Evolutionary conservation across 176 grass and related monocot species (phyloP), one percentile per base, ranked within the genome.

Genomic region (Neostapfia colusana): DNA sequence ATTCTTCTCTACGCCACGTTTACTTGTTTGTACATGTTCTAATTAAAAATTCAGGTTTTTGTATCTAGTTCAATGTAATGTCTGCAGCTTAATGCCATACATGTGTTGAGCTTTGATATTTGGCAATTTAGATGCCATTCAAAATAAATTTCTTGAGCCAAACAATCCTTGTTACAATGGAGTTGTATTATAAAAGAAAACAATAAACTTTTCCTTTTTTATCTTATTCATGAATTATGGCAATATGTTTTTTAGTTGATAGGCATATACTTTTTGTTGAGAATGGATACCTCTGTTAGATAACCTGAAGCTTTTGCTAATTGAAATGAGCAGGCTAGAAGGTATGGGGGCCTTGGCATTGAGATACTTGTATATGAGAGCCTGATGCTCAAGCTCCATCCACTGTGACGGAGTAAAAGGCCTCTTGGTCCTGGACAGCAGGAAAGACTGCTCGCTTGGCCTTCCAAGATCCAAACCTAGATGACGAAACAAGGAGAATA

Each of bases 371-470:
- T 95, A 99, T 38, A 95, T 95, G 74, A 99, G 89, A 10, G 89
- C 92, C 71, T 99, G 96, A 58, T 92, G 92, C 62, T 99, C 96
- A 59, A 99, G 81, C 73, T 99, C 92, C 89, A 99, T 90, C 96
- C 96, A 95, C 84, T 99, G 96, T 7, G 92, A 86, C 14, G 89
- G 96, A 10, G 96, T 99, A 86, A 99, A 99, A n/a, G 89, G 89
- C 61, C 88, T 85, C 80, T 89, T 99, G 34, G 76, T 87, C 81
- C 92, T 95, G 15, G 87, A 86, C 28, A 99, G 64, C 55, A 95
- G 55, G 72, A 83, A 63, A 83, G 80, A 86, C 63, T 82, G 86
- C 25, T 74, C 85, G n/a, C 84, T 82, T 10, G 72, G 64, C 38
- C 73, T 82, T 27, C 65, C 87, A 72, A 77, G 80, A 59, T 78